Conservation (phyloP, 163 green algal species). For the Scenedesmus sp. region DNA sequence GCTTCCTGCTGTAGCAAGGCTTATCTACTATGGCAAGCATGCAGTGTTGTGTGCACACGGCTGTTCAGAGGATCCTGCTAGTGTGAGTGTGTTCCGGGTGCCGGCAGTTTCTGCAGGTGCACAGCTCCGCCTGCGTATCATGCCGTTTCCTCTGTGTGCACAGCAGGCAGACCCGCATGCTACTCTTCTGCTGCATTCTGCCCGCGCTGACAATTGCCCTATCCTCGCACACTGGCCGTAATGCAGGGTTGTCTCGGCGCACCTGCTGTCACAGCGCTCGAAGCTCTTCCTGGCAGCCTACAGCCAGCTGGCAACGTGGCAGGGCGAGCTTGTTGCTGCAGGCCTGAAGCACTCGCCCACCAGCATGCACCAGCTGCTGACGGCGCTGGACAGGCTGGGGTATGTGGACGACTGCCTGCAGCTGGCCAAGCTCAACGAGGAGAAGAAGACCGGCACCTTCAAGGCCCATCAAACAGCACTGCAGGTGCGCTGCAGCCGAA, state of each 20-base stretch:
- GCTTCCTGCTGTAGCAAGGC: neutral
- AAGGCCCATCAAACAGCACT: slow-evolving; percentile 31
- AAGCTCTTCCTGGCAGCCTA: slow-evolving; percentile 29
- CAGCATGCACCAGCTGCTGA: slow-evolving; percentile 40
- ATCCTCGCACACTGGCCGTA: no score
- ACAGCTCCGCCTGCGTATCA: no score
- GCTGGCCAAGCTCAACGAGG: slow-evolving; percentile 38
- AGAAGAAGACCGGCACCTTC: slow-evolving; percentile 2
- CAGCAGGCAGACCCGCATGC: no score
- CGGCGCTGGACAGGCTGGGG: slow-evolving; percentile 41
- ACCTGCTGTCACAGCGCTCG: slow-evolving; percentile 24
- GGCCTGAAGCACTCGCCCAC: slow-evolving; percentile 21
- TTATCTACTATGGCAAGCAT: no score
- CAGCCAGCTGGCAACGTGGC: slow-evolving; percentile 44
- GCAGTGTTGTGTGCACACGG: no score
- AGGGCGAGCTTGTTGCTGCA: slow-evolving; percentile 29
- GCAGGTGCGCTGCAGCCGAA: neutral
- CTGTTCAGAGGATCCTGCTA: no score
- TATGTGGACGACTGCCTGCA: slow-evolving; percentile 36
- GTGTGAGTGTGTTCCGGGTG: no score
- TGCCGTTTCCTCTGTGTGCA: no score
- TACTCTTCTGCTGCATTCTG: neutral
- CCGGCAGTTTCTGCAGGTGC: no score
- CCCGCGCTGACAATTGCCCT: neutral
- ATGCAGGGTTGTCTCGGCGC: neutral